Evolutionary conservation across 441 rosid genomes (phyloP), one percentile per base, ranked within the genome.

Genomic region (Breynia disticha): DNA sequence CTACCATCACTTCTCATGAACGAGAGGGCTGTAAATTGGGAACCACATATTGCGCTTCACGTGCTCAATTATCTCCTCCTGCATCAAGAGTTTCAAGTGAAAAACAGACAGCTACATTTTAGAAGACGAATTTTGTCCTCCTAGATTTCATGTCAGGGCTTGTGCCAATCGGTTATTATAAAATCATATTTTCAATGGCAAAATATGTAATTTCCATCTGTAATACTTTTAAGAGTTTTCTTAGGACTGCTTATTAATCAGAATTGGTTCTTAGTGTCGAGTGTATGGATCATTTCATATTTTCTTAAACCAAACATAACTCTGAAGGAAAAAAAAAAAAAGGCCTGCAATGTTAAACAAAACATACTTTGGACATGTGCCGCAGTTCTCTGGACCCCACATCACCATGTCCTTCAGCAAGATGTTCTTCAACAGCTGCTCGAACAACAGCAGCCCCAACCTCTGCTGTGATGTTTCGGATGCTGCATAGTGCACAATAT

Each of bases 1-100:
- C n/a, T n/a, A n/a, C n/a, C n/a, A n/a, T n/a, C n/a, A n/a, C n/a
- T 91, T 85, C 78, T 91, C 91, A 22, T 84, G 98, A 70, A 91
- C 96, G 7, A 91, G 87, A 49, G 98, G 96, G 63, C 82, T 82
- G 72, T 91, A 91, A 63, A 82, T 20, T 37, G 98, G 98, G 80
- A 62, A 87, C 98, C 98, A 91, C 96, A 91, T 91, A 66, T 70
- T 74, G 22, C 67, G 61, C 5, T 62, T 77, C 10, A 91, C 71
- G 62, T 80, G 78, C 51, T 77, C 68, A 59, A 86, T 87, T 2
- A 83, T 82, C 67, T 86, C 95, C 66, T 78, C 86, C 90, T 81
- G 79, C 80, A 76, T 37, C 16, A 63, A 50, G 32, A 18, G 60
- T 18, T 28, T 3, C 11, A 47, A 54, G 35, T 28, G 0, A 0